Percentiles rank a stretch among this genome's conserved stretches.
phyloP scores from a whole-genome alignment of 768 basidiomycete genomes.

The Podaxis carcinomalis region DNA sequence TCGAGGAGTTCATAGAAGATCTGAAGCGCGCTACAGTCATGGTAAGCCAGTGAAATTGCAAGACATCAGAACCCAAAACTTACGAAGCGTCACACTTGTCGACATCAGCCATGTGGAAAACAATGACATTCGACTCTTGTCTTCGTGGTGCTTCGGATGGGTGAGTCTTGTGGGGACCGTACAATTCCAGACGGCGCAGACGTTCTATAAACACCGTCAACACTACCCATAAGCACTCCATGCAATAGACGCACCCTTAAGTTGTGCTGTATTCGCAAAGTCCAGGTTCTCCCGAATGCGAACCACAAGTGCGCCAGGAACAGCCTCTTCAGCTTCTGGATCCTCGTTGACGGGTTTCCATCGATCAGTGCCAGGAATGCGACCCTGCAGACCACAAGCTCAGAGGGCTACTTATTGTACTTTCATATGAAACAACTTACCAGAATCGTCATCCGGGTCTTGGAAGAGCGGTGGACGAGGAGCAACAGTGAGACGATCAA shows the following conservation, averaged over 20 bases:
- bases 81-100: conserved; percentile 90
- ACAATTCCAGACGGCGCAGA: conserved; percentile 80
- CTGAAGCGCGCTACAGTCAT: conserved; percentile 61
- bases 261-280: conserved; percentile 93
- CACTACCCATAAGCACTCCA: background rate
- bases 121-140: conserved; percentile 68
- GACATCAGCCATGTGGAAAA: conserved; percentile 93
- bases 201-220: conserved; percentile 47
- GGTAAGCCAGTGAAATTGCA: conserved; percentile 9
- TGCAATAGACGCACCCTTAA: conserved; percentile 59
- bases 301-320: conserved; percentile 81
- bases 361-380: conserved; percentile 80
- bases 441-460: conserved; percentile 86
- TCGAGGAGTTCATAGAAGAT: conserved; percentile 77
- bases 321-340: conserved; percentile 75
- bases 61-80: conserved; percentile 23
- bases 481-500: conserved; percentile 84
- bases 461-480: conserved; percentile 87
- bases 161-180: conserved; percentile 75
- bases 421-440: conserved; percentile 34
- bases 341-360: conserved; percentile 93
- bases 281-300: conserved; percentile 87
- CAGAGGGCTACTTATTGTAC: background rate
- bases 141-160: conserved; percentile 85
- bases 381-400: conserved; percentile 47